Base-by-base conservation (phyloP, 2,329 filamentous ascomycete species). In the Paecilomyces sp. region DNA sequence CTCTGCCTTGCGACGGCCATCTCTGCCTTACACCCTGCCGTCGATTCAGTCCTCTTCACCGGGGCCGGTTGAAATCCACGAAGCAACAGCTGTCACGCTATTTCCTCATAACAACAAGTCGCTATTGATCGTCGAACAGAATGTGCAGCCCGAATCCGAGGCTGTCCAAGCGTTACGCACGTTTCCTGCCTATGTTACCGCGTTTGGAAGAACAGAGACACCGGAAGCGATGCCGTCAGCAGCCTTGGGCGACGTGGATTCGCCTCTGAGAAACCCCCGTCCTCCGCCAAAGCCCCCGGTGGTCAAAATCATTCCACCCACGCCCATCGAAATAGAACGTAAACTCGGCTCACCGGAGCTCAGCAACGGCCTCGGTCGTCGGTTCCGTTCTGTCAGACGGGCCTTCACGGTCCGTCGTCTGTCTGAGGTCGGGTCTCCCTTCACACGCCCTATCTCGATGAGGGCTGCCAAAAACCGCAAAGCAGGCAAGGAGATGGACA, bases 91-190 rank as follows among this genome's bases (percentile, higher is more conserved):
- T 11, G 78, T 88, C 13, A 83, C 78, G 60, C 80, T 87, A 34
- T 87, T 82, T 62, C 80, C 85, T 2, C 85, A 88, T 71, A 85
- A 85, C 70, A 88, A 88, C 63, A 75, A 83, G 52, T 87, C 84
- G 6, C 72, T 88, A 4, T 74, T 87, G n/a, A 72, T 88, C n/a
- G 82, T 88, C n/a, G 82, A 88, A 65, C 81, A 84, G 58, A 68
- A 71, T 54, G 64, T 70, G 54, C 68, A 71, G 28, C 58, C 65
- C 9, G 69, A 72, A 50, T 68, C 72, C 9, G 69, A 60, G 15
- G 68, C 66, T 25, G 67, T 73, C n/a, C 70, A 66, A 52, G 64
- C 64, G 13, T 62, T 71, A 28, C 70, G 67, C 41, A 66, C 63
- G 18, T 41, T 65, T 53, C 56, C 60, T 25, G 47, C 59, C 31